These are phyloP conservation scores for Hawksworthiomyces lignivorus DNA, from an alignment of 2,329 filamentous ascomycete species.

Conservation along the genomic window DNA sequence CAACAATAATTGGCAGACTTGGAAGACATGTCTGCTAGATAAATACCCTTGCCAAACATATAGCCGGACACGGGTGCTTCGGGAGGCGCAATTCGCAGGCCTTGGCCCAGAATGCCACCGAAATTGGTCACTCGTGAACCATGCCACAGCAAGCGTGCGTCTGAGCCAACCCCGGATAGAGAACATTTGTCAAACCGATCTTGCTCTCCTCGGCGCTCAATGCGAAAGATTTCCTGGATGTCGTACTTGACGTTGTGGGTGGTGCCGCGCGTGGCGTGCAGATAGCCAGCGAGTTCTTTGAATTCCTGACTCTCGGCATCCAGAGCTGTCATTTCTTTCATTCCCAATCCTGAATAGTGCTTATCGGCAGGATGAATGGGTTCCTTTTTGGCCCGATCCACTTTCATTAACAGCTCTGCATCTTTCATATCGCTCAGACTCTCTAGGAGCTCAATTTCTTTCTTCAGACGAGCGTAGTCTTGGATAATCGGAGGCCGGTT, in stretches of 20 bases:
- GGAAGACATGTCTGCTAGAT: constrained; percentile 75
- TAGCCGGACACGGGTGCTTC: constrained; percentile 74
- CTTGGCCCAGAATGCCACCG: constrained; percentile 79
- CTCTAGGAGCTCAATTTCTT: constrained; percentile 72
- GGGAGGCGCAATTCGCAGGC: constrained; percentile 80
- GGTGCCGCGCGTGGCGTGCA: constrained; percentile 55
- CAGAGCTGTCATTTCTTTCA: constrained; percentile 71
- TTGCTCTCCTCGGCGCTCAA: constrained; percentile 66
- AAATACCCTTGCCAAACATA: constrained; percentile 89
- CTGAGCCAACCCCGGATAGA: constrained; percentile 42
- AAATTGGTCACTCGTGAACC: constrained; percentile 78
- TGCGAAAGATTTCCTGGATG: constrained; percentile 72
- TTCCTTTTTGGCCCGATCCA: constrained; percentile 41
- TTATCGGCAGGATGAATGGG: constrained; percentile 59
- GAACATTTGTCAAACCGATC: constrained; percentile 56
- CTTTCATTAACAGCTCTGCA: constrained; percentile 68
- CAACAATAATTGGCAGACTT: constrained; percentile 78
- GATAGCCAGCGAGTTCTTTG: constrained; percentile 55
- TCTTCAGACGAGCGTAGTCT: constrained; percentile 52
- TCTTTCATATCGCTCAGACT: constrained; percentile 81
- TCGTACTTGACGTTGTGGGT: constrained; percentile 57
- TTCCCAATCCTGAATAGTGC: constrained; percentile 61
- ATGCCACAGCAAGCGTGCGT: constrained; percentile 79
- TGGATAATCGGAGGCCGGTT: constrained; percentile 62
- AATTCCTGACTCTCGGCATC: constrained; percentile 55